Evolutionary conservation across 148 eudicot species (phyloP).

Genomic region (Drosera capensis): DNA sequence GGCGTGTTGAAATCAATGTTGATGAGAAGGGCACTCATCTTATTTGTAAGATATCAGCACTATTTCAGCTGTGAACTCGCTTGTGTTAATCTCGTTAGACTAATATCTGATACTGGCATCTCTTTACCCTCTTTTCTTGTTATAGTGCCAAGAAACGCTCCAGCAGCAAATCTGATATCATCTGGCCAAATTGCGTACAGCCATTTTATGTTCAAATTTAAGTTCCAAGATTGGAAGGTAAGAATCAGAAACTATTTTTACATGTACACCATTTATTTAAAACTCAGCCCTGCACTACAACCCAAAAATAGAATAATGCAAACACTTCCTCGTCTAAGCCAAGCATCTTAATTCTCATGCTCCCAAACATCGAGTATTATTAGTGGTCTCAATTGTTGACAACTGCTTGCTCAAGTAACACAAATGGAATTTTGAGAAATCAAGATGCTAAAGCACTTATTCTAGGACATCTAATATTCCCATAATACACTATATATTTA

Average conservation of each 20-base stretch:
- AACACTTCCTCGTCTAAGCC: too few relatives aligned
- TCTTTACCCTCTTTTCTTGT: not conserved
- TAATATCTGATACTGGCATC: not conserved
- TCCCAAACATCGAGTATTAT: too few relatives aligned
- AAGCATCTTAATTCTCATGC: too few relatives aligned
- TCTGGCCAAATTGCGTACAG: constrained; percentile 54
- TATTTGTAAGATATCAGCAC: constrained; percentile 47
- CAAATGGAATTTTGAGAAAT: too few relatives aligned
- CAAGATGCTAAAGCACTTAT: too few relatives aligned
- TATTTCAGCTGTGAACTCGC: not conserved
- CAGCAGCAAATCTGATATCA: constrained; percentile 53
- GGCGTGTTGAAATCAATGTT: constrained; percentile 54
- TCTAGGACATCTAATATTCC: too few relatives aligned
- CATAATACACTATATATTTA: too few relatives aligned
- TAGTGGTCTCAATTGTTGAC: too few relatives aligned
- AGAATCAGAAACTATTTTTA: not conserved
- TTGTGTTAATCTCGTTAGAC: not conserved
- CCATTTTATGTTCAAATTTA: constrained; percentile 81
- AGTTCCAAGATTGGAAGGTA: constrained; percentile 89
- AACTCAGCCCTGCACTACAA: too few relatives aligned
- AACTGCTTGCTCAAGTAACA: too few relatives aligned
- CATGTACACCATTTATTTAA: not conserved
- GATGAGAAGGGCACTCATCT: constrained; percentile 54
- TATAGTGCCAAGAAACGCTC: constrained; percentile 81
- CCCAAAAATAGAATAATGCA: too few relatives aligned